These are phyloP conservation scores for Priceomyces haplophilus DNA, from an alignment of 805 yeast genomes.

Conservation along the genomic window DNA sequence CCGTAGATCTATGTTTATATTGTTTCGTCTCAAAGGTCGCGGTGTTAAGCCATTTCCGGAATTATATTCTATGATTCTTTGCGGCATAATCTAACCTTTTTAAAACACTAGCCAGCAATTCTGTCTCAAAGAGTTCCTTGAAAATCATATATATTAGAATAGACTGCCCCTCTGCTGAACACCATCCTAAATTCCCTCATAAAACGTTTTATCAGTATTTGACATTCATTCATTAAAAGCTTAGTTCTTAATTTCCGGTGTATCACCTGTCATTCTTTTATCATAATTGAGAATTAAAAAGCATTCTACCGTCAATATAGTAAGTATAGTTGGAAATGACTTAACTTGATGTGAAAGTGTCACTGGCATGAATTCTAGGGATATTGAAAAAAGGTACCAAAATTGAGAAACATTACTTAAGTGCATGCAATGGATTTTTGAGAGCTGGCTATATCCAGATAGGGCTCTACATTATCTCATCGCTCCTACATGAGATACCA, in stretches of 20 bases:
- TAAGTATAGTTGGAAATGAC: conserved; percentile 1
- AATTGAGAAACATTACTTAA: too few relatives aligned
- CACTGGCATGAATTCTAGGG: too few relatives aligned
- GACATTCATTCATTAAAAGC: conserved; percentile 5
- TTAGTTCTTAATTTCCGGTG: conserved; percentile 9
- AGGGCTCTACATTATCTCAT: too few relatives aligned
- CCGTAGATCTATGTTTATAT: too few relatives aligned
- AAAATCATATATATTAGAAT: not conserved
- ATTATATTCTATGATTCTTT: not conserved
- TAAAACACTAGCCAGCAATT: not conserved
- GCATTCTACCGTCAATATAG: conserved; percentile 6
- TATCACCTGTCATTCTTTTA: conserved; percentile 11
- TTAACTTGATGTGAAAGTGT: not conserved
- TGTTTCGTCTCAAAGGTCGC: too few relatives aligned
- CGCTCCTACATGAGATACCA: too few relatives aligned
- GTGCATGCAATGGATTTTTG: too few relatives aligned
- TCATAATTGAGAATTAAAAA: conserved; percentile 2
- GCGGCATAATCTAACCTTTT: not conserved
- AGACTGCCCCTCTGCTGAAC: not conserved
- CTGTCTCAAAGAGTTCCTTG: not conserved
- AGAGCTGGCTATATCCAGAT: too few relatives aligned
- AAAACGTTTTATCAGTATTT: conserved; percentile 2
- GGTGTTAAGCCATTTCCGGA: not conserved
- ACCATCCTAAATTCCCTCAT: not conserved
- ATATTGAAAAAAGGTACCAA: too few relatives aligned